Percentiles rank a stretch among this genome's conserved stretches.
phyloP scores from a whole-genome alignment of 257 asterid genomes.

The Phtheirospermum japonicum region DNA sequence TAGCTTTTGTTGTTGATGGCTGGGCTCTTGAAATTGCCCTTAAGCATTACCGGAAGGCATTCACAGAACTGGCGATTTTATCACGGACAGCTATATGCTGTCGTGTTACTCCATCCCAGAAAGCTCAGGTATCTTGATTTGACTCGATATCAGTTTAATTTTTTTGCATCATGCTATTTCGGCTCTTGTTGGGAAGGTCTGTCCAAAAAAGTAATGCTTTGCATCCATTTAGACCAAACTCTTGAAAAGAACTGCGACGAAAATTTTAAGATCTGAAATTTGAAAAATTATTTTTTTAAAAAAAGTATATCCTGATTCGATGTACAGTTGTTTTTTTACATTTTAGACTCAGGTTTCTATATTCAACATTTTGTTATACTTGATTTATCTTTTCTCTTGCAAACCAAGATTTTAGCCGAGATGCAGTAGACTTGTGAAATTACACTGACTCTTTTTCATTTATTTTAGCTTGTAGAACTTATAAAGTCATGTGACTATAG shows the following conservation, averaged over 20 bases:
- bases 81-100: slow-evolving; percentile 97
- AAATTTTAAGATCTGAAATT: slow-evolving; percentile 5
- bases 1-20: slow-evolving; percentile 96
- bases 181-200: not conserved
- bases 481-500: slow-evolving; percentile 89
- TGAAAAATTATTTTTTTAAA: too few relatives aligned
- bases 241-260: not conserved
- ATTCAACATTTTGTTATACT: not conserved
- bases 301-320: slow-evolving; percentile 7
- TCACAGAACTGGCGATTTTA: slow-evolving; percentile 89
- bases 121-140: slow-evolving; percentile 76
- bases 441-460: slow-evolving; percentile 13
- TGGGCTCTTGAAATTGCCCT: slow-evolving; percentile 99
- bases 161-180: too few relatives aligned
- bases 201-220: not conserved
- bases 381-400: not conserved
- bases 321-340: not conserved
- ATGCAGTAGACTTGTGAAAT: slow-evolving; percentile 19
- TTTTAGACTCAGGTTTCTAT: not conserved
- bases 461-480: slow-evolving; percentile 81
- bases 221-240: slow-evolving; percentile 10
- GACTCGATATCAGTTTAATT: slow-evolving; percentile 13
- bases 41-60: slow-evolving; percentile 79
- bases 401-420: slow-evolving; percentile 14
- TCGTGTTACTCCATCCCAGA: slow-evolving; percentile 99